These are phyloP conservation scores for Hypoxylon sp. DNA, from an alignment of 2,329 filamentous ascomycete genomes.

Conservation along the genomic window DNA sequence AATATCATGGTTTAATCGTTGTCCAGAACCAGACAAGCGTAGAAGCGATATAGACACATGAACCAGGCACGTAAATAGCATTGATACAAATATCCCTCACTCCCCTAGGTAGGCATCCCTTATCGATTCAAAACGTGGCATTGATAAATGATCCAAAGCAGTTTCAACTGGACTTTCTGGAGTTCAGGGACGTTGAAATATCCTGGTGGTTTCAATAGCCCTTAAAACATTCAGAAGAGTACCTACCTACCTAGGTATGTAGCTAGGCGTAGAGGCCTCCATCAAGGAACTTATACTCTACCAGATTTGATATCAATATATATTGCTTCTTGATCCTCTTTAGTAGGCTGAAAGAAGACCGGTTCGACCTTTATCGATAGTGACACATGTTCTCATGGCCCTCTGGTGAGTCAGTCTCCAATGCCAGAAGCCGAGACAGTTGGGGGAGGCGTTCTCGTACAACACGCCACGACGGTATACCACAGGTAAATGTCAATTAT, in stretches of 20 bases:
- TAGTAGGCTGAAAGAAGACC: background rate
- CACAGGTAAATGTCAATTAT: slow-evolving; percentile 29
- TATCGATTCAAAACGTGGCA: slow-evolving; percentile 10
- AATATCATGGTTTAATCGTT: background rate
- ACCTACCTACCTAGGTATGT: too few species aligned
- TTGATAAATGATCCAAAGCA: background rate
- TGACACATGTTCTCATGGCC: slow-evolving; percentile 15
- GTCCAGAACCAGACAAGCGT: background rate
- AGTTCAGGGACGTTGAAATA: background rate
- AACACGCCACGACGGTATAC: slow-evolving; percentile 27
- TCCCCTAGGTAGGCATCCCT: slow-evolving; percentile 4
- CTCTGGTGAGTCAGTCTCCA: slow-evolving; percentile 15
- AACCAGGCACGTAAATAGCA: slow-evolving; percentile 14
- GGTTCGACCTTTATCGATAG: slow-evolving; percentile 18
- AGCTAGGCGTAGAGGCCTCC: background rate
- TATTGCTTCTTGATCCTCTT: slow-evolving; percentile 8
- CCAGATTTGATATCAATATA: background rate
- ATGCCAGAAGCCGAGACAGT: slow-evolving; percentile 33
- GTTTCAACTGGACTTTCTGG: background rate
- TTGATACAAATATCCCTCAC: slow-evolving; percentile 23
- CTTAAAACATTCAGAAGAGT: background rate
- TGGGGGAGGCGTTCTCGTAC: slow-evolving; percentile 28
- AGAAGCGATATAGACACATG: slow-evolving; percentile 20
- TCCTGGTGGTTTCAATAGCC: background rate
- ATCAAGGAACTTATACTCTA: background rate